Evolutionary conservation across 2,329 filamentous ascomycete genomes (phyloP).

Genomic region (Trichoderma endophyticum): DNA sequence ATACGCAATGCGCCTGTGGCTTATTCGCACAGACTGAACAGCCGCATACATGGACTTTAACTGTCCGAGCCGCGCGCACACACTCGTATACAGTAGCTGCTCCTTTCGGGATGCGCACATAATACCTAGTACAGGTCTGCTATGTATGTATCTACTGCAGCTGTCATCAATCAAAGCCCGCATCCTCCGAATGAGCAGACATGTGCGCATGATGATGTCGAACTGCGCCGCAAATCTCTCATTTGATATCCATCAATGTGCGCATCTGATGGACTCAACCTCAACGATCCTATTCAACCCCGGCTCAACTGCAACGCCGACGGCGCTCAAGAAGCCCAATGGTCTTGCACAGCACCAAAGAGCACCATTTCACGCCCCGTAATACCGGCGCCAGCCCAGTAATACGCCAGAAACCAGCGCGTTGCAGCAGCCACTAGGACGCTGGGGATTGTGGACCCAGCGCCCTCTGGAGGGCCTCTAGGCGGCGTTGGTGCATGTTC

Average conservation of each 20-base stretch:
- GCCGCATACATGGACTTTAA: background rate
- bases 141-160: background rate
- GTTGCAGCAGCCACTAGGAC: constrained; percentile 8
- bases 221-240: background rate
- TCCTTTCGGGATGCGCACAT: background rate
- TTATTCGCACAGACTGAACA: background rate
- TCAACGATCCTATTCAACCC: background rate
- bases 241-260: background rate
- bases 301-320: constrained; percentile 14
- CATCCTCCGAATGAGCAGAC: background rate
- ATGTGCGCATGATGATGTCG: background rate
- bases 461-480: background rate
- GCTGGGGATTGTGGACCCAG: background rate
- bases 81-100: background rate
- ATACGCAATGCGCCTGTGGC: background rate
- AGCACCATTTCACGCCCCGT: background rate
- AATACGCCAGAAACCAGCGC: background rate
- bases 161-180: background rate
- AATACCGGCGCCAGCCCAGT: constrained; percentile 1
- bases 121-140: background rate
- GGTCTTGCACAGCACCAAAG: background rate
- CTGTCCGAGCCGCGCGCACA: background rate
- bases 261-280: background rate
- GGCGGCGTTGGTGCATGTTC: background rate
- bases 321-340: background rate